Conservation (phyloP, 139 green algal genomes). For the Edaphochlamys debaryana region DNA sequence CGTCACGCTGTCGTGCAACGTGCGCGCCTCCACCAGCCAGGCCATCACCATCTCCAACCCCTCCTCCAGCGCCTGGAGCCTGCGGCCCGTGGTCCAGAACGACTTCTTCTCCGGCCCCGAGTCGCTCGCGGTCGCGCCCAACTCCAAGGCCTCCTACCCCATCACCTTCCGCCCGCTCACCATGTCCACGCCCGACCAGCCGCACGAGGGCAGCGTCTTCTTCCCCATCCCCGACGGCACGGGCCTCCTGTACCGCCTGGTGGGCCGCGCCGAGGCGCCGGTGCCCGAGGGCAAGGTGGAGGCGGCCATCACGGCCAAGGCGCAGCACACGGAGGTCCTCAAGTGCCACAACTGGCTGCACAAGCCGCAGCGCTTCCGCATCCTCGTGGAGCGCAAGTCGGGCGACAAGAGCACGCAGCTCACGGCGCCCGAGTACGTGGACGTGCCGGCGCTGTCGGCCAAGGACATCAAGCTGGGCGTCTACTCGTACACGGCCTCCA, state of each 20-base stretch:
- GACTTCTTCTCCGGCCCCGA: slow-evolving; percentile 80
- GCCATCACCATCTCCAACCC: slow-evolving; percentile 72
- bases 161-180: slow-evolving; percentile 77
- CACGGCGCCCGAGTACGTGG: slow-evolving; percentile 65
- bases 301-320: slow-evolving; percentile 65
- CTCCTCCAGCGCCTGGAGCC: slow-evolving; percentile 62
- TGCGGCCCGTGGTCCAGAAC: slow-evolving; percentile 73
- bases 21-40: slow-evolving; percentile 61
- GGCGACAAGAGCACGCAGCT: slow-evolving; percentile 58
- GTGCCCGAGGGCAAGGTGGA: slow-evolving; percentile 61
- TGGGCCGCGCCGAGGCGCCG: slow-evolving; percentile 55
- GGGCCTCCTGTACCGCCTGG: slow-evolving; percentile 71
- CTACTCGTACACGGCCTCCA: slow-evolving; percentile 58
- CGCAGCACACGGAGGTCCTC: slow-evolving; percentile 63
- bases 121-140: slow-evolving; percentile 62
- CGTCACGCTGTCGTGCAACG: slow-evolving; percentile 65
- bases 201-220: slow-evolving; percentile 80
- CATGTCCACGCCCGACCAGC: slow-evolving; percentile 65
- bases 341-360: slow-evolving; percentile 83
- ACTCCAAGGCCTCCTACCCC: slow-evolving; percentile 64
- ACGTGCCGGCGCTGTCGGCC: slow-evolving; percentile 67
- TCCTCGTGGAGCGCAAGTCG: slow-evolving; percentile 53
- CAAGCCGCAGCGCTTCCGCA: slow-evolving; percentile 78
- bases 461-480: slow-evolving; percentile 80
- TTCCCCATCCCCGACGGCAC: slow-evolving; percentile 86